Percentiles rank a stretch among this genome's conserved stretches.
Conservation (phyloP, 352 stramenopile species). For the Phytopythium ostracodes region DNA sequence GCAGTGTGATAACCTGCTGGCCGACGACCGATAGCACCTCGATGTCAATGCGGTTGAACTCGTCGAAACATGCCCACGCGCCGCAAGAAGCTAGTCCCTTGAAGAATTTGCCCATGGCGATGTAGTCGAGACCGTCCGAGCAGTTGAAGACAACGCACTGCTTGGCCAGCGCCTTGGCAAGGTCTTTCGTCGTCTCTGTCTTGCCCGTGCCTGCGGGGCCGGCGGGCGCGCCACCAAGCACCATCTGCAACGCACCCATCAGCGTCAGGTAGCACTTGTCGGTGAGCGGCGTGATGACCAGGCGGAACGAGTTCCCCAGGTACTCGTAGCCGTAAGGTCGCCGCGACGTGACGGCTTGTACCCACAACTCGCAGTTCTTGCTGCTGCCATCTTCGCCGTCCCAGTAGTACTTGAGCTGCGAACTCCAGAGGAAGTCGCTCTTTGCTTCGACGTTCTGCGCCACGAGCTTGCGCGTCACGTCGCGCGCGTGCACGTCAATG, state of each 20-base stretch:
- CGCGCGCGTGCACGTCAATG: constrained; percentile 93
- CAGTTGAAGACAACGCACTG: constrained; percentile 97
- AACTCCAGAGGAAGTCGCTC: constrained; percentile 94
- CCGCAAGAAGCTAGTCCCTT: constrained; percentile 90
- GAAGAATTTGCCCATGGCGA: constrained; percentile 95
- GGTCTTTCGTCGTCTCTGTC: constrained; percentile 93
- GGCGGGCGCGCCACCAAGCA: constrained; percentile 89
- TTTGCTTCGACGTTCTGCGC: constrained; percentile 81
- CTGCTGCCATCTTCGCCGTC: constrained; percentile 18
- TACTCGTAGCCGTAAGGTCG: constrained; percentile 94
- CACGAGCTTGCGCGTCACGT: constrained; percentile 89
- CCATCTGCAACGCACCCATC: constrained; percentile 95
- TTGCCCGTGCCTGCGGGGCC: constrained; percentile 92
- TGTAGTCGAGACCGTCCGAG: constrained; percentile 93
- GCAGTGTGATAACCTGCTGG: constrained; percentile 82
- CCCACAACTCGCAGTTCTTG: constrained; percentile 59
- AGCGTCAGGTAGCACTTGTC: constrained; percentile 96
- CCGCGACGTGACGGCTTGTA: constrained; percentile 90
- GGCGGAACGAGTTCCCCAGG: constrained; percentile 91
- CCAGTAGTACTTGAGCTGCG: constrained; percentile 96
- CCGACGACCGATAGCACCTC: constrained; percentile 88
- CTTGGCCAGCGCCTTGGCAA: constrained; percentile 92
- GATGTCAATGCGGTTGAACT: constrained; percentile 97
- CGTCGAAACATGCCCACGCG: constrained; percentile 94
- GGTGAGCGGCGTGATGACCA: constrained; percentile 94